A percentile compares a stretch with the other conserved stretches of the same genome.
phyloP scores from a whole-genome alignment of 805 yeast genomes.

The Jamesozyma piceae region DNA sequence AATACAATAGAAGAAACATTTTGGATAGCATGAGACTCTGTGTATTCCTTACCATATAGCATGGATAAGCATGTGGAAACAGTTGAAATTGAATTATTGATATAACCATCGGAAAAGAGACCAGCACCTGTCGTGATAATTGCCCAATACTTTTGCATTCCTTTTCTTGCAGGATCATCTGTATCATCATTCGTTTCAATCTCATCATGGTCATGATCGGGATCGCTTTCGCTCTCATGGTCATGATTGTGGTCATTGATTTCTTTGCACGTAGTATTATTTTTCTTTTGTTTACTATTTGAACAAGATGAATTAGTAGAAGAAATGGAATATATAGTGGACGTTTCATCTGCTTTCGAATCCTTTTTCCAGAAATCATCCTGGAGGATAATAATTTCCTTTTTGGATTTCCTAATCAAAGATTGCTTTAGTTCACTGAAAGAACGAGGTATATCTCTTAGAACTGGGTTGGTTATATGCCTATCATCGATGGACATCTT shows the following conservation, averaged over 20 bases:
- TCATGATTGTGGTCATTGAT: neutral
- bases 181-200: neutral
- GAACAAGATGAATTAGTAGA: neutral
- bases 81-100: conserved; percentile 74
- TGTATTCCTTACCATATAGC: conserved; percentile 57
- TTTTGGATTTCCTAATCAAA: neutral
- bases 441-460: neutral
- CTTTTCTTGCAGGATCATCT: neutral
- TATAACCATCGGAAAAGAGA: conserved; percentile 86
- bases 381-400: neutral
- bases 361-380: conserved; percentile 1
- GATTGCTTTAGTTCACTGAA: neutral
- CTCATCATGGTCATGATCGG: neutral
- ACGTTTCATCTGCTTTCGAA: neutral
- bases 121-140: conserved; percentile 86
- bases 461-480: neutral
- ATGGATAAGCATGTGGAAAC: conserved; percentile 59
- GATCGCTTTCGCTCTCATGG: neutral
- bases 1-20: conserved; percentile 84
- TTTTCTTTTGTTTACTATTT: neutral
- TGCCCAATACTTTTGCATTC: conserved; percentile 44
- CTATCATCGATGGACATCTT: neutral
- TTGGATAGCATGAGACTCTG: conserved; percentile 57
- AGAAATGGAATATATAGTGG: neutral
- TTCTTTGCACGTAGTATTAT: neutral